Percentiles rank a stretch among this genome's conserved stretches.
phyloP scores from a whole-genome alignment of 176 grass and related monocot genomes.

The Musa itinerans region DNA sequence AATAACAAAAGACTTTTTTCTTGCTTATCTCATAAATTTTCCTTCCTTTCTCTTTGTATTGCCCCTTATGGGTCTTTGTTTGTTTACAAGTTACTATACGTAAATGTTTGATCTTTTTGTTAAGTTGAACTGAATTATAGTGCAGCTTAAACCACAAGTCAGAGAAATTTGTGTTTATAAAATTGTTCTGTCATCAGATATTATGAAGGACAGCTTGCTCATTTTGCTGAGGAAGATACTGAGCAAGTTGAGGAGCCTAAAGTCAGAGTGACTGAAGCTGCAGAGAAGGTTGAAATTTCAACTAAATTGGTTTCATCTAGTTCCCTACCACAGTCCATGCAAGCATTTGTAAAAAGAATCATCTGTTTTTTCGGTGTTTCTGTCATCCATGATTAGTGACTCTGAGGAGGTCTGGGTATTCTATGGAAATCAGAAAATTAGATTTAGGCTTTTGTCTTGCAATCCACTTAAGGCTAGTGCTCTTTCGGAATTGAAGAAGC shows the following conservation, averaged over 20 bases:
- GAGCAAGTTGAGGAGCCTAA: conserved; percentile 52
- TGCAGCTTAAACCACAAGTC: neutral
- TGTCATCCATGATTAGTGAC: neutral
- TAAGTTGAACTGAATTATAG: neutral
- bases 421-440: no score
- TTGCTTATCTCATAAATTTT: no score
- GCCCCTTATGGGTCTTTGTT: no score
- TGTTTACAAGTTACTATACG: no score
- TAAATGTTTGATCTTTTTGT: no score
- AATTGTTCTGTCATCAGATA: conserved; percentile 1
- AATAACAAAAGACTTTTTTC: no score
- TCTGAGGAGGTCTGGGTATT: no score
- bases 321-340: neutral
- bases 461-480: neutral
- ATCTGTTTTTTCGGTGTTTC: neutral
- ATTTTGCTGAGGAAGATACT: conserved; percentile 40
- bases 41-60: no score
- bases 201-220: conserved; percentile 59
- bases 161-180: neutral
- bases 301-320: neutral
- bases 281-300: conserved; percentile 59
- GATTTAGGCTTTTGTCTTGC: neutral
- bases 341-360: neutral
- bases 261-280: conserved; percentile 68
- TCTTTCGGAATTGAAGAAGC: no score